Evolutionary conservation across 176 grass and related monocot genomes (phyloP), one percentile per base, ranked within the genome.

Genomic region (Elaeis guineensis): DNA sequence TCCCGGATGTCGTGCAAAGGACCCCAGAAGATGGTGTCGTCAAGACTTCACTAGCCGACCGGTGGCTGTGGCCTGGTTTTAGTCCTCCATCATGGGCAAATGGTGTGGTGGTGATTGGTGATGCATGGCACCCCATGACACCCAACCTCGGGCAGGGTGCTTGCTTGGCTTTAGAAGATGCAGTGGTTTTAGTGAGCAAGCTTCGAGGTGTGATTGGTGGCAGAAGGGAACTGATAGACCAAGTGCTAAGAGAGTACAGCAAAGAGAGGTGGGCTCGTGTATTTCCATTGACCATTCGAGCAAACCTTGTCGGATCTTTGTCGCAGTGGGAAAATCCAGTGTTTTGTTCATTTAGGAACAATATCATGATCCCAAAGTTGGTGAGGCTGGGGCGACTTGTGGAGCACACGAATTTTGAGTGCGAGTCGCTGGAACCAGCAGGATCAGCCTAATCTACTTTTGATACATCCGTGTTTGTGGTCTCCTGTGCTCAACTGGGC

Each of bases 121-220:
- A 96, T 54, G 86, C 86, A 49, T 96, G 91, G 91, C 91, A 96
- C 71, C 91, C 91, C n/a, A 96, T 96, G 91, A 95, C 91, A 4
- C 91, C 91, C 63, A 95, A 95, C 73, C 83, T 95, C 19, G 91
- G 86, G 19, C 91, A 95, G 75, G 91, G 91, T 9, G 86, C 86
- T 2, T 90, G 91, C 72, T 95, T 86, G 19, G 86, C 91, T 44
- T 74, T 95, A 17, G 91, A 95, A 75, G 91, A 95, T 77, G 81
- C 91, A 15, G 83, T 95, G 29, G 72, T 95, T 44, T 77, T 95
- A 19, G 80, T 64, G 19, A 79, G 71, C 22, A 85, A 60, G 74
- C 80, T 95, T 57, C 78, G 86, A 12, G 56, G 53, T 5, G 25
- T 59, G 16, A 24, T 30, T 4, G 3, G 25, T 0, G 70, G 75